Evolutionary conservation across 129 eudicot genomes (phyloP).

Genomic region (Ambrosia trifida): DNA sequence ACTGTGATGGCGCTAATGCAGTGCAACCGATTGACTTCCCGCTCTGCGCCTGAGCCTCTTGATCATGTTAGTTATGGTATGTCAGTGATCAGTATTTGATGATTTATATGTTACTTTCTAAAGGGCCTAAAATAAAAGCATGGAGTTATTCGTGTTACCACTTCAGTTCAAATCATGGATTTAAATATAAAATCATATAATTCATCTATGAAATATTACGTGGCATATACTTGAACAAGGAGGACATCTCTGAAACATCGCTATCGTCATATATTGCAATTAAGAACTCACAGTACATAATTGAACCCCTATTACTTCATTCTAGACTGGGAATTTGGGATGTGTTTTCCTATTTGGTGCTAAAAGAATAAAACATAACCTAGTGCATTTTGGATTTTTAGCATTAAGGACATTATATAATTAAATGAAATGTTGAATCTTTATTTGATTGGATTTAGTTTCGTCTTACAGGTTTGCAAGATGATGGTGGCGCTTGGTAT

Average conservation of each 20-base stretch:
- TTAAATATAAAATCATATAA: neutral
- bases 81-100: neutral
- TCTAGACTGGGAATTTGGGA: neutral
- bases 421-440: too few relatives aligned
- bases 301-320: neutral
- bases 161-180: neutral
- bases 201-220: neutral
- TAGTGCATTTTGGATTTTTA: neutral
- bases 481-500: too few relatives aligned
- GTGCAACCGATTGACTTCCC: too few relatives aligned
- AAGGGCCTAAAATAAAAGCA: neutral
- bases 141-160: neutral
- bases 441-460: too few relatives aligned
- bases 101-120: neutral
- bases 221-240: too few relatives aligned
- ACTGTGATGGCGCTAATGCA: too few relatives aligned
- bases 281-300: neutral
- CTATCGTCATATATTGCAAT: neutral
- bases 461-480: too few relatives aligned
- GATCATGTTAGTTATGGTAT: too few relatives aligned
- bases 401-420: too few relatives aligned
- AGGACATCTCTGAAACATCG: too few relatives aligned
- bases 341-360: conserved; percentile 1
- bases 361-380: conserved; percentile 17
- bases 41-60: too few relatives aligned